Conservation (phyloP, 306 rosid species). For the Chamaecrista fasciculata region DNA sequence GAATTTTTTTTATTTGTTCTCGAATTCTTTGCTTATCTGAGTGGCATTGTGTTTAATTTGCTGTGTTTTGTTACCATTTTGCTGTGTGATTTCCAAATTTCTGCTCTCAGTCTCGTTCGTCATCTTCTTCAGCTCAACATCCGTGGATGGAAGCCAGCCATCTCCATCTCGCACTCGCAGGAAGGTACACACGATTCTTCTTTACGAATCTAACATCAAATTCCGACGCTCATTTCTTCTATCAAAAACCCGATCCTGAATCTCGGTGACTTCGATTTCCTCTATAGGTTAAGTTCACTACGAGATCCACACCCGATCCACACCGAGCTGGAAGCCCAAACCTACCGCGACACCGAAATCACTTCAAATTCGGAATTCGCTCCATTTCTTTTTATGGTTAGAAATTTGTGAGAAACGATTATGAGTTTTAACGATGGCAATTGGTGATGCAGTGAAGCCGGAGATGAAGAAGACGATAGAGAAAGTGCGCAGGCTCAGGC, state of each 20-base stretch:
- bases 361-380: not conserved
- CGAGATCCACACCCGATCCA: too few relatives aligned
- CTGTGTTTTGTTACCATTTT: not conserved
- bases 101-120: not conserved
- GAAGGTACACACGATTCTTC: too few relatives aligned
- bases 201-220: too few relatives aligned
- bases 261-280: not conserved
- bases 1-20: not conserved
- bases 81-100: not conserved
- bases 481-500: slow-evolving; percentile 34
- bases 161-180: slow-evolving; percentile 33
- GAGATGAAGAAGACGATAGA: slow-evolving; percentile 35
- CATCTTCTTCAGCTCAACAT: slow-evolving; percentile 15
- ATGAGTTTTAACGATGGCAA: slow-evolving; percentile 20
- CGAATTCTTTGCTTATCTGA: not conserved
- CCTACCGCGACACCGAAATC: slow-evolving; percentile 1
- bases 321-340: slow-evolving; percentile 33
- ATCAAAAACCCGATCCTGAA: not conserved
- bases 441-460: slow-evolving; percentile 46
- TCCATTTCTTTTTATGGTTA: not conserved
- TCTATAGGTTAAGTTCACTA: slow-evolving; percentile 49
- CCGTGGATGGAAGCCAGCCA: slow-evolving; percentile 41
- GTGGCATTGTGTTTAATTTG: too few relatives aligned
- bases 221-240: not conserved
- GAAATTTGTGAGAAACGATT: not conserved